Percentiles rank a stretch among this genome's conserved stretches.
These are phyloP conservation scores for Penicillium thymicola DNA, from an alignment of 2,329 filamentous ascomycete species.

Conservation along the genomic window DNA sequence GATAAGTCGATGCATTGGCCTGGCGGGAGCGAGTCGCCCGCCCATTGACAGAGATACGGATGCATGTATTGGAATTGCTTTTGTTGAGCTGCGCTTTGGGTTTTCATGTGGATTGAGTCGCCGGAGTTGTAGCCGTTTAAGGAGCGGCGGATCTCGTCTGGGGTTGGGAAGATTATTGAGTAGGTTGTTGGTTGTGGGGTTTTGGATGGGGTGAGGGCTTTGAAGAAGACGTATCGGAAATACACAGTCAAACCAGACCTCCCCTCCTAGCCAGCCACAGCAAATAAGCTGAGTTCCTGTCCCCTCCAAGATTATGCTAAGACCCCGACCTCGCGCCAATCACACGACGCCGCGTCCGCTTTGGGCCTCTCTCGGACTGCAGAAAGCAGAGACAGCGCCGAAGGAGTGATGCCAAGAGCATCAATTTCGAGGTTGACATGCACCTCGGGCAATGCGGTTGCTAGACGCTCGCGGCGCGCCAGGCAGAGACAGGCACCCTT, in stretches of 20 bases:
- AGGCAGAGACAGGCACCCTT: neutral
- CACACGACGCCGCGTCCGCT: too few species aligned
- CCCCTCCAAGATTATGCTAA: too few species aligned
- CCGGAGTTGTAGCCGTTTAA: constrained; percentile 77
- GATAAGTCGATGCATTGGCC: constrained; percentile 10
- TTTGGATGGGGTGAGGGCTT: constrained; percentile 32
- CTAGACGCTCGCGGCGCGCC: neutral
- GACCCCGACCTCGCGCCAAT: too few species aligned
- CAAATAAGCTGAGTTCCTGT: too few species aligned
- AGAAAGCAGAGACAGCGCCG: neutral
- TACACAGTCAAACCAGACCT: too few species aligned
- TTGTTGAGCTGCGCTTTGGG: constrained; percentile 64
- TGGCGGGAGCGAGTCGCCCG: constrained; percentile 49
- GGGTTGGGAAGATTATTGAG: constrained; percentile 76
- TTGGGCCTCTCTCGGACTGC: too few species aligned
- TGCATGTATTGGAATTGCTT: constrained; percentile 72
- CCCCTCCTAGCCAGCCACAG: too few species aligned
- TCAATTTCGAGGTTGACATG: neutral
- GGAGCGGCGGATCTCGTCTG: constrained; percentile 71
- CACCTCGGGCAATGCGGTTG: neutral
- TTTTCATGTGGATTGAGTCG: constrained; percentile 76
- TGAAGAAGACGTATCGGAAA: constrained; percentile 51
- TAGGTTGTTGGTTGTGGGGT: constrained; percentile 46
- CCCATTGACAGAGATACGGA: constrained; percentile 73
- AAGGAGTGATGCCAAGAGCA: neutral